Percentiles rank a stretch among this genome's conserved stretches.
Conservation (phyloP, 192 early-diverging fungal species). For the Piromyces finnis region DNA sequence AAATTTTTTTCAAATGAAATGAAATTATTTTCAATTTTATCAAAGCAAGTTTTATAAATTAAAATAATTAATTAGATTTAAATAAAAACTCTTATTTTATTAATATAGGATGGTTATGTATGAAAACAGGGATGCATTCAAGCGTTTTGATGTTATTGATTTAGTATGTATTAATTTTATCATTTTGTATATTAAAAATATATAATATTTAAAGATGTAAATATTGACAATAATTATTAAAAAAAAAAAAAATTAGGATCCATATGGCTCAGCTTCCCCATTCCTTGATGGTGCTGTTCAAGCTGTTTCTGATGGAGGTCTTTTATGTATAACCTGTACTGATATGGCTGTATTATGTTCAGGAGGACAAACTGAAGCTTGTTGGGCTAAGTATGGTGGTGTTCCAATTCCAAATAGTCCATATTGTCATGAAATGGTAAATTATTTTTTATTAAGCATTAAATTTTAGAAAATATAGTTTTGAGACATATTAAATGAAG, state of each 20-base stretch:
- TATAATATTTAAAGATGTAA: no score
- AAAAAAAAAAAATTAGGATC: conserved; percentile 30
- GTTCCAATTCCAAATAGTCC: conserved; percentile 67
- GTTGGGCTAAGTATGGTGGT: conserved; percentile 89
- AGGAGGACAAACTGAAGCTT: conserved; percentile 52
- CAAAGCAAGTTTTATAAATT: no score
- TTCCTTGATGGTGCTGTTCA: conserved; percentile 92
- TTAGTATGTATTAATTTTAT: conserved; percentile 16
- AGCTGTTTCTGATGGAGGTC: conserved; percentile 65
- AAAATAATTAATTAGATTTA: no score
- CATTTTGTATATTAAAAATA: no score
- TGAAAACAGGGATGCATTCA: conserved; percentile 23
- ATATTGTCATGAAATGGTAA: conserved; percentile 84
- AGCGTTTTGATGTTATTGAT: conserved; percentile 72
- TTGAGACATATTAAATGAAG: no score
- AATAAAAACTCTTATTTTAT: no score
- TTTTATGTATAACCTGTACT: conserved; percentile 95
- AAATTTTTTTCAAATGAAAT: no score
- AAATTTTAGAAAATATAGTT: no score
- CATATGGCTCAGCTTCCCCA: conserved; percentile 87
- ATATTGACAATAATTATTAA: background rate
- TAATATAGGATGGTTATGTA: conserved; percentile 56
- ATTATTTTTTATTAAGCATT: no score
- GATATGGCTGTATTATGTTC: conserved; percentile 90
- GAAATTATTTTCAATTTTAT: no score